These are phyloP conservation scores for Calonectria pteridis DNA, from an alignment of 2,329 filamentous ascomycete species.

Conservation along the genomic window DNA sequence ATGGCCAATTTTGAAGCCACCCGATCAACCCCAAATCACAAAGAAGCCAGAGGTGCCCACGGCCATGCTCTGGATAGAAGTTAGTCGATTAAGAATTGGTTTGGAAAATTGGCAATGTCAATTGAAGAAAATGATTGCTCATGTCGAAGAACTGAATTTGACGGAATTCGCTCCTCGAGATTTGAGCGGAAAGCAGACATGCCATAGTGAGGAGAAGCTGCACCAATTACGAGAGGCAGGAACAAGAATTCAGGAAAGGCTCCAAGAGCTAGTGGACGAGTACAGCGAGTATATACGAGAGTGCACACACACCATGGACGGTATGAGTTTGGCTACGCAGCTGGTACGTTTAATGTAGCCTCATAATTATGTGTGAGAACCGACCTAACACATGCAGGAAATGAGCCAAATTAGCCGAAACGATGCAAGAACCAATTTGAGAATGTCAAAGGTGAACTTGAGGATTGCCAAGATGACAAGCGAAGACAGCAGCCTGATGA, in stretches of 20 bases:
- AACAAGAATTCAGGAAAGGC: conserved; percentile 17
- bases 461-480: conserved; percentile 25
- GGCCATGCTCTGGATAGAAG: conserved; percentile 34
- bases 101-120: conserved; percentile 36
- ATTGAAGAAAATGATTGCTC: conserved; percentile 36
- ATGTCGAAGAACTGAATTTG: conserved; percentile 25
- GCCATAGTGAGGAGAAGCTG: neutral
- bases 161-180: neutral
- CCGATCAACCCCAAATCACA: neutral
- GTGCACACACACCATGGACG: conserved; percentile 30
- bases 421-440: conserved; percentile 26
- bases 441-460: conserved; percentile 23
- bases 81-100: conserved; percentile 32
- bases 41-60: neutral
- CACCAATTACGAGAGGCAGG: neutral
- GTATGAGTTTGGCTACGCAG: conserved; percentile 32
- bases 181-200: neutral
- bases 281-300: conserved; percentile 33
- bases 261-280: conserved; percentile 31
- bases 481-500: conserved; percentile 34
- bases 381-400: neutral
- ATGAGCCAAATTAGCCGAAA: conserved; percentile 15
- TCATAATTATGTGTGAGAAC: no score
- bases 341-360: conserved; percentile 9
- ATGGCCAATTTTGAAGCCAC: neutral